Evolutionary conservation across 257 asterid species (phyloP).

Genomic region (Solanum sitiens): DNA sequence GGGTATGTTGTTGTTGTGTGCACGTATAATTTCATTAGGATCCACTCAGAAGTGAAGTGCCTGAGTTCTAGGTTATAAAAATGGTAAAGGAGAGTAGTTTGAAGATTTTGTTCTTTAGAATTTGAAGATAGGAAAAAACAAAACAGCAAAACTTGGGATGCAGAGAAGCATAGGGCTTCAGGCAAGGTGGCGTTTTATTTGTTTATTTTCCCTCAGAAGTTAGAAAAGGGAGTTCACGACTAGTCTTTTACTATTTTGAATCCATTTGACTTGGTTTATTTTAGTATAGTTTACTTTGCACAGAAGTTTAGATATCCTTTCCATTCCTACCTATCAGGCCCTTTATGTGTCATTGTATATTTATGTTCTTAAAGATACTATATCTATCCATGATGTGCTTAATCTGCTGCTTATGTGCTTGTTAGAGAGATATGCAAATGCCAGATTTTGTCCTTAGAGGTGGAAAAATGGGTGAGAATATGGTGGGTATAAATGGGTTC

Average conservation of each 20-base stretch:
- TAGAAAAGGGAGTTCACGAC: background rate
- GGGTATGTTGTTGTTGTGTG: background rate
- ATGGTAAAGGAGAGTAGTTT: background rate
- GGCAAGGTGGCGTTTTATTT: background rate
- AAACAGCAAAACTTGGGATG: background rate
- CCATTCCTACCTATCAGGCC: background rate
- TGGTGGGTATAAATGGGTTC: background rate
- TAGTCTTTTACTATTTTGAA: background rate
- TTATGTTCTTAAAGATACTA: background rate
- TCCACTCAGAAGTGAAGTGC: background rate
- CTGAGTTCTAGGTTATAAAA: background rate
- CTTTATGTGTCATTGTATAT: background rate
- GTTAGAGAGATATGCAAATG: background rate
- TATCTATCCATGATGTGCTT: background rate
- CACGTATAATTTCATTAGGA: background rate
- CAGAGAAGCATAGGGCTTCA: background rate
- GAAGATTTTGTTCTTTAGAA: background rate
- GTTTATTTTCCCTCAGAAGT: background rate
- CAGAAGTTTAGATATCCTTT: background rate
- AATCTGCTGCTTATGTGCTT: background rate
- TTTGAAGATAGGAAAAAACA: background rate
- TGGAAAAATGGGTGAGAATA: background rate
- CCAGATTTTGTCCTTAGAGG: background rate
- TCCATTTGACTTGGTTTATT: background rate
- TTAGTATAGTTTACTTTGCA: background rate